Evolutionary conservation across 164 flowering plant species (phyloP).

Genomic region (Echeveria elegans): DNA sequence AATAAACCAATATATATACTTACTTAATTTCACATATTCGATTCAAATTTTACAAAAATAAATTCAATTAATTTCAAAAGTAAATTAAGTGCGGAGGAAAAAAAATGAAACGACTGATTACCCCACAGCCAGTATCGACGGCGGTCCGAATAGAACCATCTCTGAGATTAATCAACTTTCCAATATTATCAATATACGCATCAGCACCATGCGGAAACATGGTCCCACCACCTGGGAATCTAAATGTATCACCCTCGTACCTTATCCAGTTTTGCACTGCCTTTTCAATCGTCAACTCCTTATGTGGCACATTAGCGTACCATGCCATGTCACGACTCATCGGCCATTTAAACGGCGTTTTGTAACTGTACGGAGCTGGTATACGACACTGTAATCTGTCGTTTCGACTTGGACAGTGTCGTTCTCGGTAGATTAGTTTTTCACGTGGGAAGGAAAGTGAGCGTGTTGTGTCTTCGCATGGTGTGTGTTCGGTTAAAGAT

Average conservation of each 20-base stretch:
- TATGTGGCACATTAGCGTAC: constrained; percentile 87
- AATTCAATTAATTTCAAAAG: too few relatives aligned
- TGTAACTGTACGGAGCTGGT: constrained; percentile 81
- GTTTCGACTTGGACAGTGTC: constrained; percentile 67
- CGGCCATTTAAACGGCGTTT: constrained; percentile 73
- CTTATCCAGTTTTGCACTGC: constrained; percentile 87
- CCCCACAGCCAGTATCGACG: constrained; percentile 98
- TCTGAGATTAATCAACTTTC: constrained; percentile 47
- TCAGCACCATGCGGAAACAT: constrained; percentile 37
- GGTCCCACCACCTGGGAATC: constrained; percentile 58
- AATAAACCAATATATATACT: too few relatives aligned
- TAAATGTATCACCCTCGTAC: constrained; percentile 42
- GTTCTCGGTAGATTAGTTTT: constrained; percentile 52
- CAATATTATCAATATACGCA: constrained; percentile 72
- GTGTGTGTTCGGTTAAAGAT: constrained; percentile 60
- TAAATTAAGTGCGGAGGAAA: neutral
- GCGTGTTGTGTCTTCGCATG: constrained; percentile 62
- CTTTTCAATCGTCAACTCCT: constrained; percentile 68
- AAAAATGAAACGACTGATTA: constrained; percentile 23
- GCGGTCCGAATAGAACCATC: constrained; percentile 84
- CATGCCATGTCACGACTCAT: constrained; percentile 28
- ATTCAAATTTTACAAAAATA: too few relatives aligned
- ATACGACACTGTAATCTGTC: constrained; percentile 42
- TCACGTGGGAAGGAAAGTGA: constrained; percentile 52
- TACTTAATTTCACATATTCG: too few relatives aligned